These are phyloP conservation scores for Calonectria montana DNA, from an alignment of 2,329 filamentous ascomycete genomes.

Conservation along the genomic window DNA sequence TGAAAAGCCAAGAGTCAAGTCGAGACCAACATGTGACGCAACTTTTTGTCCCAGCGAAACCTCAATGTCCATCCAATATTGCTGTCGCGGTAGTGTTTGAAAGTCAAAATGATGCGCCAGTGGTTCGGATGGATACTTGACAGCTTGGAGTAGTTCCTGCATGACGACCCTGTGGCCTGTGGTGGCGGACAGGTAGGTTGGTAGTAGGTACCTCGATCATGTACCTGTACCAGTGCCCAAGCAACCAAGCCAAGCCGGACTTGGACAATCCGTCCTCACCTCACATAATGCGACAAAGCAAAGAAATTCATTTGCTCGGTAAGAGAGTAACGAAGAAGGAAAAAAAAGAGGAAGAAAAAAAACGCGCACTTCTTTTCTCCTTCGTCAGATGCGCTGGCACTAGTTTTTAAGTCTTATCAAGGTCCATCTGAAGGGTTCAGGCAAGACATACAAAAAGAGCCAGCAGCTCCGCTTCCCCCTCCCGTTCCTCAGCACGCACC, in stretches of 20 bases:
- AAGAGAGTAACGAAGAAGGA: background rate
- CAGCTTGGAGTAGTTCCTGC: background rate
- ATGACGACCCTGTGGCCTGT: background rate
- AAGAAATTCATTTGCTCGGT: constrained; percentile 2
- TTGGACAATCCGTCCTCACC: background rate
- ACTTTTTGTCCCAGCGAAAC: background rate
- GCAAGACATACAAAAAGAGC: background rate
- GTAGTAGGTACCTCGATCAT: constrained; percentile 7
- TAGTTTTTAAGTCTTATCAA: background rate
- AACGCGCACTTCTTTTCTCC: background rate
- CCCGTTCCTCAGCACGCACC: background rate
- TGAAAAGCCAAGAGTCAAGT: background rate
- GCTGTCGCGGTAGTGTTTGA: background rate
- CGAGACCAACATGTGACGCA: constrained; percentile 11
- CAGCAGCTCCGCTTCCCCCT: background rate
- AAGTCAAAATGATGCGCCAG: background rate
- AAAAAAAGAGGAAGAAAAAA: background rate
- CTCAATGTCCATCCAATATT: background rate
- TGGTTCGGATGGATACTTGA: background rate
- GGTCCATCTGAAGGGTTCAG: background rate
- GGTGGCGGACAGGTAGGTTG: too few relatives aligned
- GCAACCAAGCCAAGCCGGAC: constrained; percentile 7
- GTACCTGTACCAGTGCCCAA: constrained; percentile 11
- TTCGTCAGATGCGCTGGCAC: background rate
- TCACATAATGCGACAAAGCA: constrained; percentile 14